Conservation (phyloP, 768 basidiomycete genomes). For the Kwoniella botswanensis region DNA sequence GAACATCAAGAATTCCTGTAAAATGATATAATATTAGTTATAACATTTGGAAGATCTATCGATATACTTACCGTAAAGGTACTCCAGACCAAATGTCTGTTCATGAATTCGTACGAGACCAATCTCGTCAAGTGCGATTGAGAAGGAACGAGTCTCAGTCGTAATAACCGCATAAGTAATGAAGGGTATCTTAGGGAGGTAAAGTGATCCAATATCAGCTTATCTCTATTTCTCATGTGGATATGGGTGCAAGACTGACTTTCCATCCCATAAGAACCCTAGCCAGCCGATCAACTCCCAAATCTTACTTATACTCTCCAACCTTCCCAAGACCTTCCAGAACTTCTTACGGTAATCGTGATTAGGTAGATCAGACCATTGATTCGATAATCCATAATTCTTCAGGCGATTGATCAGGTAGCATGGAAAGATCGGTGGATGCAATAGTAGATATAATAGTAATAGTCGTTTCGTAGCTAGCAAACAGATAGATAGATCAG, state of each 20-base stretch:
- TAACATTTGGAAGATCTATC: background rate
- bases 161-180: constrained; percentile 75
- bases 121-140: constrained; percentile 73
- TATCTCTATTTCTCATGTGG: no score
- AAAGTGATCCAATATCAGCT: background rate
- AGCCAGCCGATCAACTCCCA: constrained; percentile 76
- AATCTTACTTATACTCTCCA: constrained; percentile 72
- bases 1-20: constrained; percentile 92
- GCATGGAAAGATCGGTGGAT: constrained; percentile 70
- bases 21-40: no score
- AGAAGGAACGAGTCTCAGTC: constrained; percentile 75
- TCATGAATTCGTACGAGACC: constrained; percentile 98
- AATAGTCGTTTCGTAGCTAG: constrained; percentile 69
- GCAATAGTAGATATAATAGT: constrained; percentile 69
- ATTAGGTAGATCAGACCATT: constrained; percentile 90
- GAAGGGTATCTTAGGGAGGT: constrained; percentile 73
- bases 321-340: constrained; percentile 71
- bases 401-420: constrained; percentile 79
- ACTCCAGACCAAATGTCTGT: constrained; percentile 99
- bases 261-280: constrained; percentile 82
- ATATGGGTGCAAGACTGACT: constrained; percentile 62
- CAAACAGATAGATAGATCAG: constrained; percentile 18
- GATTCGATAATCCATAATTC: constrained; percentile 73
- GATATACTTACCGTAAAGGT: constrained; percentile 82
- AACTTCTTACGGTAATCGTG: constrained; percentile 73